Conservation (phyloP, 129 eudicot genomes). For the Oenanthe sinensis region DNA sequence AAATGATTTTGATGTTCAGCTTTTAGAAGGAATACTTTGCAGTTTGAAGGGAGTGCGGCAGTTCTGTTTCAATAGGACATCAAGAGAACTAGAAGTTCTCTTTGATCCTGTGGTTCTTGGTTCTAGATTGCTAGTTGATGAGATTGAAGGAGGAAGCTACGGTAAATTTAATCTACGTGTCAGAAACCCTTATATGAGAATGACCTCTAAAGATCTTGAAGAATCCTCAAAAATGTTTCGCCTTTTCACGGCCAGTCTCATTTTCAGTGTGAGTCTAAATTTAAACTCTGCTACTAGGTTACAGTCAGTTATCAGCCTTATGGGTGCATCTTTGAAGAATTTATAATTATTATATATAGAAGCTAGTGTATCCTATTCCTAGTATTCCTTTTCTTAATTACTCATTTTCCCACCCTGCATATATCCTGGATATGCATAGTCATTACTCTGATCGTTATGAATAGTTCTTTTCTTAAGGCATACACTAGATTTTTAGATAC, state of each 20-base stretch:
- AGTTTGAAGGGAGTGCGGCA: constrained; percentile 67
- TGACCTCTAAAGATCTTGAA: constrained; percentile 80
- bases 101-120: constrained; percentile 82
- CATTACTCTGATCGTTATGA: not conserved
- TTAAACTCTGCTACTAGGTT: not conserved
- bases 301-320: not conserved
- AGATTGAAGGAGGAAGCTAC: constrained; percentile 51
- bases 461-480: not conserved
- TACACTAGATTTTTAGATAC: not conserved
- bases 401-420: not conserved
- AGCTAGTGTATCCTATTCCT: not conserved
- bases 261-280: constrained; percentile 73
- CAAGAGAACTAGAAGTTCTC: constrained; percentile 59
- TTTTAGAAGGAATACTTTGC: constrained; percentile 63
- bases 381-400: not conserved
- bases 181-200: constrained; percentile 78
- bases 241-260: constrained; percentile 68
- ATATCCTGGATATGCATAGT: not conserved
- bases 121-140: constrained; percentile 72
- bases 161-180: constrained; percentile 66
- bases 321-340: not conserved
- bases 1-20: constrained; percentile 56
- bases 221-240: constrained; percentile 83
- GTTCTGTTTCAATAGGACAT: constrained; percentile 41
- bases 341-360: not conserved